Evolutionary conservation across 2,329 filamentous ascomycete genomes (phyloP).

Genomic region (Pseudogymnoascus sp.): DNA sequence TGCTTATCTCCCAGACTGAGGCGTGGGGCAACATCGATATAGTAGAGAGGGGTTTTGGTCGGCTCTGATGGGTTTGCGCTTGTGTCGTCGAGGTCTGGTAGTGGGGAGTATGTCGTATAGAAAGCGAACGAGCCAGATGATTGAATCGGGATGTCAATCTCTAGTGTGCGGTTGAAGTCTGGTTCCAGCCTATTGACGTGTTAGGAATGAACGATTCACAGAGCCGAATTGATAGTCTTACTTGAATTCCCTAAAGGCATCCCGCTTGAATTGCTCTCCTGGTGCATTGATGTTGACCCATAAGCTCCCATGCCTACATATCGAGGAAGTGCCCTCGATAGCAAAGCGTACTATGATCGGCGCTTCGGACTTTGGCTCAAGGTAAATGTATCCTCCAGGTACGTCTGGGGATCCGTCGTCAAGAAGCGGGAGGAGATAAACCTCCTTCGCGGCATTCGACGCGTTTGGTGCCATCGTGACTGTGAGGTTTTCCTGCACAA

Average conservation of each 20-base stretch:
- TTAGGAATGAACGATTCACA: neutral
- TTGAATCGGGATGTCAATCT: slow-evolving; percentile 81
- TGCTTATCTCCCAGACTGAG: slow-evolving; percentile 64
- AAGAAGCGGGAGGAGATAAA: slow-evolving; percentile 84
- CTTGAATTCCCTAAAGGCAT: slow-evolving; percentile 82
- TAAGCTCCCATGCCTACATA: slow-evolving; percentile 86
- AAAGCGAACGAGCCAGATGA: slow-evolving; percentile 84
- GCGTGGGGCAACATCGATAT: slow-evolving; percentile 85
- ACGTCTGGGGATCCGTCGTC: slow-evolving; percentile 90
- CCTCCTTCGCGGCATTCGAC: slow-evolving; percentile 57
- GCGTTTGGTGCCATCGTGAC: slow-evolving; percentile 47
- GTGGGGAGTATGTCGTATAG: slow-evolving; percentile 83
- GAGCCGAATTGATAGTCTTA: slow-evolving; percentile 38
- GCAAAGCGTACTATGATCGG: slow-evolving; percentile 78
- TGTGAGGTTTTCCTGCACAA: neutral
- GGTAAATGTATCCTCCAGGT: slow-evolving; percentile 81
- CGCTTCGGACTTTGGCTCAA: slow-evolving; percentile 64
- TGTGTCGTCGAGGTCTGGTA: slow-evolving; percentile 59
- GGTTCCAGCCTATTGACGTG: slow-evolving; percentile 58
- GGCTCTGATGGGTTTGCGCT: slow-evolving; percentile 40
- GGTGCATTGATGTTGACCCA: slow-evolving; percentile 91
- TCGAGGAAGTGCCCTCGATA: slow-evolving; percentile 89
- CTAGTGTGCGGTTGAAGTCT: slow-evolving; percentile 84
- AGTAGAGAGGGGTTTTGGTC: slow-evolving; percentile 69
- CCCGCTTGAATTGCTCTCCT: slow-evolving; percentile 66